phyloP scores from a whole-genome alignment of 192 early-diverging fungal genomes.

The Spinellus fusiger region DNA sequence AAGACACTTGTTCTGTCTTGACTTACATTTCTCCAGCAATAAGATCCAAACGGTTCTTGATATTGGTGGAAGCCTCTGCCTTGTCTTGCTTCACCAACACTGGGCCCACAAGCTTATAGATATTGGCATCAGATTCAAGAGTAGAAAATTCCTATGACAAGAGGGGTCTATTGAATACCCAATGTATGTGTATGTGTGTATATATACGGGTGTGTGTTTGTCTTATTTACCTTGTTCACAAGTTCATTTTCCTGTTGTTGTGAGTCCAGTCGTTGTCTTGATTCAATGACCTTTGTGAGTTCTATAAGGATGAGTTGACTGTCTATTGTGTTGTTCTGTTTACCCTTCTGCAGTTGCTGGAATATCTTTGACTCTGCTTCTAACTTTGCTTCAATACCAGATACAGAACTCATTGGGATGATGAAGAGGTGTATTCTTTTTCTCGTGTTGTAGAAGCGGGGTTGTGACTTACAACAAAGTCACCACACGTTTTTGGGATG shows the following conservation, averaged over 20 bases:
- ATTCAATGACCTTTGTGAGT: constrained; percentile 63
- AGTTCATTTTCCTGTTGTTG: constrained; percentile 95
- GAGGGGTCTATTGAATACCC: neutral
- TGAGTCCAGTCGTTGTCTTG: constrained; percentile 83
- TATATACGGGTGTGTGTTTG: neutral
- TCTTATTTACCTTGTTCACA: constrained; percentile 65
- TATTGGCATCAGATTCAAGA: constrained; percentile 72
- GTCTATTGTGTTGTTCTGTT: too few species aligned
- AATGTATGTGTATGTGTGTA: neutral
- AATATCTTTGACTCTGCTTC: constrained; percentile 68
- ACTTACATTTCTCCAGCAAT: constrained; percentile 84
- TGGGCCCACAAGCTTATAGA: constrained; percentile 96
- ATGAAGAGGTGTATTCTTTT: neutral
- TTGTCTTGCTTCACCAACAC: constrained; percentile 92
- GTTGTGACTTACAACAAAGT: neutral
- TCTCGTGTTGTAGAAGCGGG: neutral
- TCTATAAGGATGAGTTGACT: constrained; percentile 41
- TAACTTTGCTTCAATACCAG: constrained; percentile 50
- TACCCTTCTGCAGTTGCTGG: constrained; percentile 69
- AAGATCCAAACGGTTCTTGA: constrained; percentile 90
- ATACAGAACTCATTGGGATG: constrained; percentile 31
- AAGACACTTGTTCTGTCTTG: too few species aligned
- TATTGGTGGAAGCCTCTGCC: constrained; percentile 78
- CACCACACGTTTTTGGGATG: neutral
- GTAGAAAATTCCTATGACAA: constrained; percentile 75